A percentile compares a stretch with the other conserved stretches of the same genome.
Evolutionary conservation across 1,139 yeast species (phyloP).

Genomic region (Nadsonia commutata): DNA sequence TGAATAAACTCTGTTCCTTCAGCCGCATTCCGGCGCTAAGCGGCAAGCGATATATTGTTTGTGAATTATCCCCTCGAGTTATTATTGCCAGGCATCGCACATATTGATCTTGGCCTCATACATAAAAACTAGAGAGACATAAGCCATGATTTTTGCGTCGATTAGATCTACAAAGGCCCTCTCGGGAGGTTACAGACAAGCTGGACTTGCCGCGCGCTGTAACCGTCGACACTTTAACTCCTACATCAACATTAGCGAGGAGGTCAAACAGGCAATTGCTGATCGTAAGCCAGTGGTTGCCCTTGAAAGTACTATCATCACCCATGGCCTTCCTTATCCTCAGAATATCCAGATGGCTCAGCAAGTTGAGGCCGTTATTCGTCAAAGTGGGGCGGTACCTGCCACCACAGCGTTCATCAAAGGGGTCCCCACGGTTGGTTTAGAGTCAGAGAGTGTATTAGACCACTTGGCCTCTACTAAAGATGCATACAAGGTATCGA

Average conservation of each 20-base stretch:
- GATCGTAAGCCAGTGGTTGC: conserved; percentile 56
- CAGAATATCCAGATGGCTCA: conserved; percentile 59
- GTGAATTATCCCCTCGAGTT: too few species aligned
- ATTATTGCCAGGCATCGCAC: too few species aligned
- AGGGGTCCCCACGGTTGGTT: conserved; percentile 63
- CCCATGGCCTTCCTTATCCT: conserved; percentile 84
- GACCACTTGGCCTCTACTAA: conserved; percentile 31
- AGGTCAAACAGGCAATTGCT: conserved; percentile 44
- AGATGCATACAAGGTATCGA: conserved; percentile 43
- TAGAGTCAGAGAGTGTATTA: conserved; percentile 31
- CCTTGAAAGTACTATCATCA: conserved; percentile 71
- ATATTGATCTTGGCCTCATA: too few species aligned
- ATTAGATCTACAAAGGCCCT: too few species aligned
- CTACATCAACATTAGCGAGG: conserved; percentile 33
- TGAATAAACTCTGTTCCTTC: too few species aligned
- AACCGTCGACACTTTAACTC: too few species aligned
- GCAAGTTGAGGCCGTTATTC: conserved; percentile 45
- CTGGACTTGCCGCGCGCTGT: too few species aligned
- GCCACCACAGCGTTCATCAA: conserved; percentile 72
- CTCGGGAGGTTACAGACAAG: too few species aligned
- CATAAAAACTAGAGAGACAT: too few species aligned
- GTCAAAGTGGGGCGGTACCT: conserved; percentile 58
- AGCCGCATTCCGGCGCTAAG: too few species aligned
- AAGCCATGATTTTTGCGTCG: too few species aligned
- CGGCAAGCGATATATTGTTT: too few species aligned